Evolutionary conservation across 2,329 filamentous ascomycete genomes (phyloP).

Genomic region (Aspergillus awamori): DNA sequence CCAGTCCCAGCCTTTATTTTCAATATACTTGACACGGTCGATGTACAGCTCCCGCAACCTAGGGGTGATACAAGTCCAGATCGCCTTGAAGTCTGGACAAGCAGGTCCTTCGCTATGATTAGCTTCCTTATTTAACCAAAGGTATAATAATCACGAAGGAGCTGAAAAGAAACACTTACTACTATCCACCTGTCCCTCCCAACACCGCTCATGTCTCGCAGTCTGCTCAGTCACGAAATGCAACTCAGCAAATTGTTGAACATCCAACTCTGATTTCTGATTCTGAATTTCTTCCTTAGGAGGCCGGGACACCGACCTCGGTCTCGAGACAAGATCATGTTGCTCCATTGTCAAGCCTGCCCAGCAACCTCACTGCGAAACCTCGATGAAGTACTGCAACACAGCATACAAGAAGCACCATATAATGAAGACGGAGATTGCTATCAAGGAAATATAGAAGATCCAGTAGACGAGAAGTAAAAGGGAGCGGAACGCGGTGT

Average conservation of each 20-base stretch:
- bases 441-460: not conserved
- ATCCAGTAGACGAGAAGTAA: not conserved
- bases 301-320: too few relatives aligned
- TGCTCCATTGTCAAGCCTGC: too few relatives aligned
- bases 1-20: not conserved
- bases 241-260: not conserved
- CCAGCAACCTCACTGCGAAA: too few relatives aligned
- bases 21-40: not conserved
- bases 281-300: not conserved
- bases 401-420: too few relatives aligned
- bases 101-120: not conserved
- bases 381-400: too few relatives aligned
- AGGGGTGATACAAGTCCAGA: not conserved
- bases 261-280: not conserved
- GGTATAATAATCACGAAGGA: not conserved
- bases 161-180: not conserved
- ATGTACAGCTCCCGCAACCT: not conserved
- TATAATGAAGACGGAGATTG: too few relatives aligned
- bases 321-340: too few relatives aligned
- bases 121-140: too few relatives aligned
- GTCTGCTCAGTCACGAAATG: conserved; percentile 10
- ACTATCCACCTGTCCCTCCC: not conserved
- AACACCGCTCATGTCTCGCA: not conserved
- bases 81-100: not conserved
- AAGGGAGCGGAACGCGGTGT: not conserved